Percentiles rank a stretch among this genome's conserved stretches.
Conservation (phyloP, 768 basidiomycete genomes). For the Suillus lakei region DNA sequence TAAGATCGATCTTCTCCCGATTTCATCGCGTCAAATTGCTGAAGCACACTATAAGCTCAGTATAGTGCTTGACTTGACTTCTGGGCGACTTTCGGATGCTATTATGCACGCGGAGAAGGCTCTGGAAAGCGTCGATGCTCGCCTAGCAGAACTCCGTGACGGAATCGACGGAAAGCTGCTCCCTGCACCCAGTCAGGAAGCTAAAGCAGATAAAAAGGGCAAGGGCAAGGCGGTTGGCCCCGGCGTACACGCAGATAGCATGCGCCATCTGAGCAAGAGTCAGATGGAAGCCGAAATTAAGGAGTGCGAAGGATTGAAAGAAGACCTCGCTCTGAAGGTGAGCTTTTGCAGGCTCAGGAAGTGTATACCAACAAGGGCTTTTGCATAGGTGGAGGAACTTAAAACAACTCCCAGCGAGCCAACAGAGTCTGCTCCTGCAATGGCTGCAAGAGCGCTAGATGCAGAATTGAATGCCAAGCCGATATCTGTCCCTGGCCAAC, state of each 20-base stretch:
- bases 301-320: slow-evolving; percentile 74
- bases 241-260: slow-evolving; percentile 43
- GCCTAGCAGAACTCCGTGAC: slow-evolving; percentile 63
- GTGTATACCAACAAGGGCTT: slow-evolving; percentile 2
- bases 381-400: slow-evolving; percentile 81
- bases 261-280: slow-evolving; percentile 69
- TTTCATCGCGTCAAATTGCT: slow-evolving; percentile 92
- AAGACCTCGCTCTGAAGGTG: slow-evolving; percentile 87
- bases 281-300: slow-evolving; percentile 82
- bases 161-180: slow-evolving; percentile 41
- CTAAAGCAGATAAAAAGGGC: slow-evolving; percentile 54
- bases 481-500: slow-evolving; percentile 37
- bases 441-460: slow-evolving; percentile 74
- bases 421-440: slow-evolving; percentile 64
- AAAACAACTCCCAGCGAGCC: slow-evolving; percentile 77
- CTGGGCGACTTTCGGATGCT: slow-evolving; percentile 81
- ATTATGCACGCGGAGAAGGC: slow-evolving; percentile 83
- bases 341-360: slow-evolving; percentile 3
- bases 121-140: slow-evolving; percentile 73
- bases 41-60: slow-evolving; percentile 95
- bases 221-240: slow-evolving; percentile 74
- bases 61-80: slow-evolving; percentile 90
- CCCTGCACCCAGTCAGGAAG: slow-evolving; percentile 35
- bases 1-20: slow-evolving; percentile 74
- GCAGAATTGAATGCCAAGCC: slow-evolving; percentile 60